Conservation (phyloP, 306 rosid genomes). For the Hylodesmum podocarpum region DNA sequence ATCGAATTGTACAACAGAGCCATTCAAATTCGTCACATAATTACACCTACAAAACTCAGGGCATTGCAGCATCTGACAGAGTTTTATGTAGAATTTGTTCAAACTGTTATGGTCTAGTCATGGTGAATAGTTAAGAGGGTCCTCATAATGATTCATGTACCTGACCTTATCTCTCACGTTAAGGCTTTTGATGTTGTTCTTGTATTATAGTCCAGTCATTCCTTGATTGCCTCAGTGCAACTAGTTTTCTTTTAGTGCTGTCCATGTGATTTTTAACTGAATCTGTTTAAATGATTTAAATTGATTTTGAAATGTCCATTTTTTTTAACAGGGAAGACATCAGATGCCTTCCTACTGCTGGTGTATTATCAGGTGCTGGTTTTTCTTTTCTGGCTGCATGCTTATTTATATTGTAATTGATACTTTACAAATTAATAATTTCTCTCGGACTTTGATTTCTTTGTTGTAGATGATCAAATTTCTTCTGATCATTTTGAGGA, state of each 20-base stretch:
- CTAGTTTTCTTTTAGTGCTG: background rate
- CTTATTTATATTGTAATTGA: background rate
- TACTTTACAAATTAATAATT: background rate
- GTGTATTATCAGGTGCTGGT: conserved; percentile 57
- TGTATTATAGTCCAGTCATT: background rate
- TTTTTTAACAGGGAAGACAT: conserved; percentile 46
- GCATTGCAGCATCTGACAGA: background rate
- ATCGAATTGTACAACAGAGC: background rate
- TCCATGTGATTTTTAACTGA: background rate
- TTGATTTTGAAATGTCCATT: conserved; percentile 19
- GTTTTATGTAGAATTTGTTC: conserved; percentile 10
- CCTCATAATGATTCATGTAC: too few species aligned
- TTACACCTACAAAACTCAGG: background rate
- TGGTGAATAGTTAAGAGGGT: too few species aligned
- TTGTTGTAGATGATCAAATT: conserved; percentile 45
- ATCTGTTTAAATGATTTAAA: background rate
- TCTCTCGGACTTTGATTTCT: background rate
- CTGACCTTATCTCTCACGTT: too few species aligned
- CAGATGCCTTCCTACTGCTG: conserved; percentile 40
- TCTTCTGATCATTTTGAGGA: conserved; percentile 58
- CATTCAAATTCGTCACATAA: background rate
- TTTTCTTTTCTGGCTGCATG: background rate
- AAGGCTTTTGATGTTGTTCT: too few species aligned
- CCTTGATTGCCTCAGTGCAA: background rate
- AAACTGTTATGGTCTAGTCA: background rate